Evolutionary conservation across 352 stramenopile species (phyloP).

Genomic region (Pythium dissimile): DNA sequence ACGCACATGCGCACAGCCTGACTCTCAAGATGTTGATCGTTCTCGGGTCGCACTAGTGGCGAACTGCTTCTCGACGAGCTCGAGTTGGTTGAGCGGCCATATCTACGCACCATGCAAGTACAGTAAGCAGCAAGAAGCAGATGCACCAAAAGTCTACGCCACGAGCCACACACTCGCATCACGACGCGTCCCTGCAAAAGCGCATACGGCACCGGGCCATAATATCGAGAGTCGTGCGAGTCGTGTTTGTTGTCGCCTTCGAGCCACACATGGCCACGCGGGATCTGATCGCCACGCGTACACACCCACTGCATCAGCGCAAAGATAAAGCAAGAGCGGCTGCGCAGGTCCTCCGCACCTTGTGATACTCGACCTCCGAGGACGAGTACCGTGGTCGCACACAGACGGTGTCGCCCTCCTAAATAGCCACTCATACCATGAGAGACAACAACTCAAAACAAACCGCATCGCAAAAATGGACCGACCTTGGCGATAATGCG

Average conservation of each 20-base stretch:
- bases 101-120: slow-evolving; percentile 38
- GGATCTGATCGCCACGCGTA: slow-evolving; percentile 63
- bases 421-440: background rate
- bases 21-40: slow-evolving; percentile 12
- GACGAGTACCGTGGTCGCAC: slow-evolving; percentile 67
- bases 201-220: slow-evolving; percentile 91
- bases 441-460: background rate
- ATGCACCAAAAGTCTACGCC: background rate
- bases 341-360: too few relatives aligned
- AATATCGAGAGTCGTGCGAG: slow-evolving; percentile 94
- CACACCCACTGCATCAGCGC: too few relatives aligned
- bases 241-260: slow-evolving; percentile 97
- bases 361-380: slow-evolving; percentile 74
- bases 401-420: slow-evolving; percentile 80
- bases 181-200: slow-evolving; percentile 89
- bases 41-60: slow-evolving; percentile 54
- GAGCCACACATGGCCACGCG: slow-evolving; percentile 94
- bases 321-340: background rate
- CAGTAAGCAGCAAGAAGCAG: background rate
- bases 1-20: too few relatives aligned
- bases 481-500: slow-evolving; percentile 73
- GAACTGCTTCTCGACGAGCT: slow-evolving; percentile 53
- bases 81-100: slow-evolving; percentile 74
- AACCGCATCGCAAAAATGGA: background rate
- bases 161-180: slow-evolving; percentile 57